Evolutionary conservation across 2,329 filamentous ascomycete genomes (phyloP), one percentile per base, ranked within the genome.

Genomic region (Cladophialophora bantiana): DNA sequence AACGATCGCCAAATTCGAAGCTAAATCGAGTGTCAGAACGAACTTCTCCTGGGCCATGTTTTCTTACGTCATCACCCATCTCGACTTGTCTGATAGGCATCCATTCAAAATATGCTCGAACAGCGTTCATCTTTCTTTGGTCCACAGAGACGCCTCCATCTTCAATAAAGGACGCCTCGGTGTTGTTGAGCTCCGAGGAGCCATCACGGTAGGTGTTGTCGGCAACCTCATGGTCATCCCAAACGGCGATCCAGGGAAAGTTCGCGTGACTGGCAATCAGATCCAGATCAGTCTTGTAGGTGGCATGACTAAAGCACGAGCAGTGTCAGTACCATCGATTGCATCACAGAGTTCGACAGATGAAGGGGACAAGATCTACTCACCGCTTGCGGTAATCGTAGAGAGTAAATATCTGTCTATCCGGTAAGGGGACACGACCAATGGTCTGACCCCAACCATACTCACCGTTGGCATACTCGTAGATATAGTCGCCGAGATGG

Each of bases 51-150:
- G 2, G 26, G 26, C 10, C 31, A 9, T 1, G 34, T n/a, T 42
- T 13, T 13, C 67, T 70, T 52, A 71, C 67, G 64, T 88, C 88
- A 75, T 91, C 89, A 69, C 90, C 89, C 79, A 90, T 85, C 61
- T 89, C 87, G 2, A 88, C 83, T 75, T 90, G 88, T 13, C 82
- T 73, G 70, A 77, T 77, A n/a, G 73, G 73, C 71, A 73, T 71
- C 65, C 71, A 72, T 65, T 69, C 62, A 32, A 70, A 71, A 62
- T 69, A 70, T 0, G 89, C 88, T 42, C 89, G 82, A 1, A 92
- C 89, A 1, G 89, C 89, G 61, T 91, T 90, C 82, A 90, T 88
- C 80, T 91, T 92, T 69, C 89, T 84, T 74, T 90, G 86, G 70
- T 91, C 89, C n/a, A 91, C 86, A 36, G 83, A 86, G n/a, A 91